Base-by-base conservation (phyloP, 352 stramenopile species). In the Globisporangium acanthophoron region DNA sequence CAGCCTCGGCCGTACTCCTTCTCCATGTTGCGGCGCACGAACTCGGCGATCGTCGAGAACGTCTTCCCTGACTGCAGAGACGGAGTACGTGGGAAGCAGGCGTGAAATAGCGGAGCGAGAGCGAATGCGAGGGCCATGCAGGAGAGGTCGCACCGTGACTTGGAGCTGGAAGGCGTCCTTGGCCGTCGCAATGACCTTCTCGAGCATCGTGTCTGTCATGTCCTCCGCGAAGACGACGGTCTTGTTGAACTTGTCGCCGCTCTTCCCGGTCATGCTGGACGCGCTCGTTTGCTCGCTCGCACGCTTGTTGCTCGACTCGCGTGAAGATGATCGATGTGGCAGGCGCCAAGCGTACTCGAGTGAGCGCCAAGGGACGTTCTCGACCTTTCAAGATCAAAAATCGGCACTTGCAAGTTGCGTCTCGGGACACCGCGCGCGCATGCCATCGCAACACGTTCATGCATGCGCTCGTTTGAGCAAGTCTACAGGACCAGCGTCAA, bases 191-290 rank as follows among this genome's bases (percentile, higher is more conserved):
- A 97, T 71, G 31, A 91, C 90, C 62, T 96, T 92, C 59, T 97
- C 85, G 35, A 95, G 78, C 91, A 97, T 97, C 62, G 91, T 88
- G 65, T 98, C 91, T 21, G 87, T 96, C 92, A 98, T 98, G 67
- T 98, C 91, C 66, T 98, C 92, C 3, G 92, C 92, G 58, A 96
- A 98, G 33, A 98, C 90, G 59, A 96, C 88, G 24, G 80, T 95
- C 80, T 96, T 93, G 73, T 92, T 83, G 71, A 92, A 92, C 69
- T 88, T 92, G 66, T 92, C 82, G 58, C 69, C 84, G 71, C 67
- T 85, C 64, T 92, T 92, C 56, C 78, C 64, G 56, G 65, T 69
- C 74, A 84, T 84, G 9, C 16, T 56, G 21, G 7, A 24, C n/a
- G 35, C 5, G 39, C 15, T 21, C 21, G 29, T 12, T 16, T 11